phyloP scores from a whole-genome alignment of 306 rosid species.

The Quercus aquifolioides region DNA sequence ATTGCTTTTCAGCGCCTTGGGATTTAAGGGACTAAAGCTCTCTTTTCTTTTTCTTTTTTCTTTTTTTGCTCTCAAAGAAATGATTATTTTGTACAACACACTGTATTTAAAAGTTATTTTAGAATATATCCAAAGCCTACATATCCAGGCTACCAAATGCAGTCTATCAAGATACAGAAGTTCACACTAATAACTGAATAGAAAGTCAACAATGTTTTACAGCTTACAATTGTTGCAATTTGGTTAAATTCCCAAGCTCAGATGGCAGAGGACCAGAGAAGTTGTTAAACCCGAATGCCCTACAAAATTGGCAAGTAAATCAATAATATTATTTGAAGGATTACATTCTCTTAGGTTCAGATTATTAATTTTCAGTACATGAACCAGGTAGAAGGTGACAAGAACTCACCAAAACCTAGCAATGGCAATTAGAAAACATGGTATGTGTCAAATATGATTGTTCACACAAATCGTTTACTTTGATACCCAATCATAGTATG shows the following conservation, averaged over 20 bases:
- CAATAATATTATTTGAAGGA: neutral
- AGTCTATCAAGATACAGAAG: neutral
- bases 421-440: neutral
- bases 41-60: no score
- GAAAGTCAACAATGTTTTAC: neutral
- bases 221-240: constrained; percentile 57
- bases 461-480: no score
- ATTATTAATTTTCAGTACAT: neutral
- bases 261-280: constrained; percentile 75
- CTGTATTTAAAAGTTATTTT: neutral
- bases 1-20: no score
- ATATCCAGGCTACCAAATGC: neutral
- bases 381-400: neutral
- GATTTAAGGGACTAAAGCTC: no score
- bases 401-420: neutral
- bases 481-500: neutral
- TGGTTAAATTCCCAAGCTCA: constrained; percentile 60
- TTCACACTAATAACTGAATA: neutral
- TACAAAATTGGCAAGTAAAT: constrained; percentile 29
- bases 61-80: no score
- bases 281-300: constrained; percentile 55
- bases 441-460: no score
- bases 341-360: neutral
- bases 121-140: neutral
- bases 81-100: no score